phyloP scores from a whole-genome alignment of 2,329 filamentous ascomycete genomes.

The Diplodia scrobiculata region DNA sequence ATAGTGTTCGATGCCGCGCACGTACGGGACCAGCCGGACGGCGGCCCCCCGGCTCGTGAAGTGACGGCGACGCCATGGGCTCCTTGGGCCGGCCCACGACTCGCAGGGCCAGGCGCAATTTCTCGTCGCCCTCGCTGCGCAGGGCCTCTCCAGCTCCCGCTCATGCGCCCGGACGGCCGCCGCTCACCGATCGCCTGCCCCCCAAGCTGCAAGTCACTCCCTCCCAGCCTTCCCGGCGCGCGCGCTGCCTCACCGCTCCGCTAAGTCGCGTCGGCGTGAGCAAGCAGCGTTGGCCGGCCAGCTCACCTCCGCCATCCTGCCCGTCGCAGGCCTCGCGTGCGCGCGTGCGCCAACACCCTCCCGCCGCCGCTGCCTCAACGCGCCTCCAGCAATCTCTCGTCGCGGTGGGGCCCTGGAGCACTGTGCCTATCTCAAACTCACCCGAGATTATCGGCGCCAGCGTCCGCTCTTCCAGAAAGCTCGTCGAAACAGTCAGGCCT shows the following conservation, averaged over 20 bases:
- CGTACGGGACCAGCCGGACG: constrained; percentile 26
- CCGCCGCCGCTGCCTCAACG: constrained; percentile 12
- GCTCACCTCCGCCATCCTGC: constrained; percentile 22
- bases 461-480: constrained; percentile 29
- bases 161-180: not conserved
- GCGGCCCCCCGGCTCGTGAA: constrained; percentile 12
- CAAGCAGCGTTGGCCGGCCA: constrained; percentile 28
- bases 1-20: constrained; percentile 19
- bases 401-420: constrained; percentile 25
- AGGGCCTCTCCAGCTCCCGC: constrained; percentile 15
- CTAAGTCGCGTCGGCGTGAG: constrained; percentile 19
- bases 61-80: constrained; percentile 11
- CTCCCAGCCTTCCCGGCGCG: constrained; percentile 19
- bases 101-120: constrained; percentile 16
- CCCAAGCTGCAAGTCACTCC: constrained; percentile 15
- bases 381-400: constrained; percentile 26
- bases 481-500: constrained; percentile 27
- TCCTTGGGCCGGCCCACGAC: constrained; percentile 17
- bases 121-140: constrained; percentile 21
- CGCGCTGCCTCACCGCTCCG: constrained; percentile 25
- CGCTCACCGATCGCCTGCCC: constrained; percentile 22
- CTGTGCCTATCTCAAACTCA: constrained; percentile 35
- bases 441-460: constrained; percentile 36
- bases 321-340: constrained; percentile 5
- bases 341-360: not conserved